Base-by-base conservation (phyloP, 192 early-diverging fungal species). In the Entomortierella chlamydospora region DNA sequence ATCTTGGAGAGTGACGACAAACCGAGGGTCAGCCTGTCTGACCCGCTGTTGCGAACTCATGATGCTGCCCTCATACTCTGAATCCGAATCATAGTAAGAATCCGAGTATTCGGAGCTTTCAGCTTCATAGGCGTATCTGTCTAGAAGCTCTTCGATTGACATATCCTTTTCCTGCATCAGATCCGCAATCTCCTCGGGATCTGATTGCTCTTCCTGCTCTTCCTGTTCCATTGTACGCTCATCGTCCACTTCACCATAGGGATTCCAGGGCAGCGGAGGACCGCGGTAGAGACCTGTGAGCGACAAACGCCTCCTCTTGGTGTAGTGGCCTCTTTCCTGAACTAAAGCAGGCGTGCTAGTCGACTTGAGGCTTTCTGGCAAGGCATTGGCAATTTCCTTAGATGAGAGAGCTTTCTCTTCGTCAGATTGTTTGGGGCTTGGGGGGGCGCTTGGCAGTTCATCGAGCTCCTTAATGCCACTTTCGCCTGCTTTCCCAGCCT, bases 121-220 rank as follows among this genome's bases (percentile, higher is more conserved):
- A 5, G 54, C 60, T 45, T 78, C 74, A 37, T 78, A 78, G 5
- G 33, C 56, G 57, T 85, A 85, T 41, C 61, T 65, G 11, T 81
- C 77, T 20, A 89, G 65, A 8, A 89, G 57, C 23, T 78, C 61
- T 25, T 82, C 82, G 47, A 87, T 83, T 1, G 84, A 71, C 50
- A 87, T 65, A 23, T 83, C 72, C 52, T 67, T 65, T 33, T 81
- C 59, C n/a, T 45, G 51, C 23, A 76, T 58, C 20, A 70, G 31
- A 25, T 18, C 64, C 18, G 41, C 2, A 23, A 74, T 28, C 17
- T 79, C 84, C 41, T 64, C 66, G 8, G 63, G 22, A 25, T 79
- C 73, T 7, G 60, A 52, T 10, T 31, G 26, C 15, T 34, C 68
- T 20, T 64, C 57, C 10, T 60, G 63, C 31, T 82, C 73, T 12